phyloP scores from a whole-genome alignment of 208 protist genomes.

The Tritrichomonas foetus region DNA sequence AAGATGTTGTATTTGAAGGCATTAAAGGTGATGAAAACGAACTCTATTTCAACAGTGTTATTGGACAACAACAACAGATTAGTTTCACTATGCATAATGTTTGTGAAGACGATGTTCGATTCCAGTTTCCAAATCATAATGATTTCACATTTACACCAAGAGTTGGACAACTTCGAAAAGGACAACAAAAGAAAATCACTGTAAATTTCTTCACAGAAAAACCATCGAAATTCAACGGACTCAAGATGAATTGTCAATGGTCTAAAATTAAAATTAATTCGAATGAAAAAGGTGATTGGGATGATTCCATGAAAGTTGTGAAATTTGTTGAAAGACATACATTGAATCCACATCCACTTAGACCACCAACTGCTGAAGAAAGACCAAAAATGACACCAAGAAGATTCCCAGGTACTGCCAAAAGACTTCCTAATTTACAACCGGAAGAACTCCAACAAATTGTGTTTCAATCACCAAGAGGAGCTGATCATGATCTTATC shows the following conservation, averaged over 20 bases:
- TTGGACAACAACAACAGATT: neutral
- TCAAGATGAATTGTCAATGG: neutral
- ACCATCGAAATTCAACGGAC: neutral
- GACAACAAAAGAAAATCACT: neutral
- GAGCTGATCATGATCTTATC: neutral
- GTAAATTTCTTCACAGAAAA: neutral
- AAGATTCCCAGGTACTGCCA: too few relatives aligned
- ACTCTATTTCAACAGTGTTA: neutral
- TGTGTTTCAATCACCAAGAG: neutral
- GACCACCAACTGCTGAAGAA: too few relatives aligned
- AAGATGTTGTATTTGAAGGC: neutral
- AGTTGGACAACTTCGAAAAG: neutral
- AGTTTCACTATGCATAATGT: neutral
- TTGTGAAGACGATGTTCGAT: neutral
- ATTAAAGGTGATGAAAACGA: neutral
- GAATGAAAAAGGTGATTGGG: neutral
- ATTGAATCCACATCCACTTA: neutral
- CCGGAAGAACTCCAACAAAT: too few relatives aligned
- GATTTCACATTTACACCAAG: neutral
- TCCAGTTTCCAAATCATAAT: neutral
- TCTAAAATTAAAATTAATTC: neutral
- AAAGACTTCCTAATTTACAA: too few relatives aligned
- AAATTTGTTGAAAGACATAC: neutral
- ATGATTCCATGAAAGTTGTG: constrained; percentile 17
- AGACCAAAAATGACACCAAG: too few relatives aligned